Evolutionary conservation across 345 rosid genomes (phyloP).

Genomic region (Sonneratia alba): DNA sequence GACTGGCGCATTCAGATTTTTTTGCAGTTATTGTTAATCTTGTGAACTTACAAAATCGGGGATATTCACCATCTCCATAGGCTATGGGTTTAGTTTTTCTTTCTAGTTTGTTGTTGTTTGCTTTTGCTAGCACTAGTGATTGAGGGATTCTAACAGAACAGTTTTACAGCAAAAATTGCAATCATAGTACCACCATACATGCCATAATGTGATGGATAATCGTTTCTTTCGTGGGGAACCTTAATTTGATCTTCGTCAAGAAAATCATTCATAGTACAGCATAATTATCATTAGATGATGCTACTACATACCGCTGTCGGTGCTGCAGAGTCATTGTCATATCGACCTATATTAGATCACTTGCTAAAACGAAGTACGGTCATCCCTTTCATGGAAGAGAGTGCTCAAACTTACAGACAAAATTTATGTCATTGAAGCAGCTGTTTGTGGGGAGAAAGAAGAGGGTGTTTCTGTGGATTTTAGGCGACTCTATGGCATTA

Average conservation of each 20-base stretch:
- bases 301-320: too few species aligned
- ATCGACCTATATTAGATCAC: neutral
- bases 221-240: neutral
- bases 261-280: neutral
- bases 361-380: neutral
- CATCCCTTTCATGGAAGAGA: neutral
- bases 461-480: neutral
- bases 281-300: too few species aligned
- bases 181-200: neutral
- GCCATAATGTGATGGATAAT: neutral
- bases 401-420: neutral
- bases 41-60: neutral
- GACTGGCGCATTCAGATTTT: neutral
- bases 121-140: neutral
- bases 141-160: neutral
- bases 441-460: neutral
- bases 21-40: neutral
- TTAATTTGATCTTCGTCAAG: neutral
- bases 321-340: too few species aligned
- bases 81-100: neutral
- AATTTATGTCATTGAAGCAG: neutral
- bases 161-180: neutral
- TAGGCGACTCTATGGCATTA: slow-evolving; percentile 16
- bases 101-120: neutral
- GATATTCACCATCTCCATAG: neutral